phyloP scores from a whole-genome alignment of 805 yeast species.

The Kuraishia capsulata region DNA sequence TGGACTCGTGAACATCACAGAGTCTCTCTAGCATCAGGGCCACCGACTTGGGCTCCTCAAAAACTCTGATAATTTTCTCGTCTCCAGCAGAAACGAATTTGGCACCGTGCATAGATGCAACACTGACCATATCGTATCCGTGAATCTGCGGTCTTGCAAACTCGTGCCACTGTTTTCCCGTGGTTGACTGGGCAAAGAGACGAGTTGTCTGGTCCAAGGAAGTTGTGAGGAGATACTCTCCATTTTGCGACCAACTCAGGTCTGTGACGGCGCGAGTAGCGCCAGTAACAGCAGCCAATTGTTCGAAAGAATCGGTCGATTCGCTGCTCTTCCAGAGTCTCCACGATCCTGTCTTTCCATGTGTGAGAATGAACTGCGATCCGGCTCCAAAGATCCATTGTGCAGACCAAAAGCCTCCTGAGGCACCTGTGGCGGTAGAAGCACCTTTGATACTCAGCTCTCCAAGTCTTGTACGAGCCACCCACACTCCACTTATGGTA shows the following conservation, averaged over 20 bases:
- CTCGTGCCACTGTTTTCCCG: slow-evolving; percentile 62
- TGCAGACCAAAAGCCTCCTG: slow-evolving; percentile 55
- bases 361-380: slow-evolving; percentile 55
- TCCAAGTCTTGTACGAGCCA: slow-evolving; percentile 72
- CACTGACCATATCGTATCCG: slow-evolving; percentile 91
- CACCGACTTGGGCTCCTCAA: slow-evolving; percentile 79
- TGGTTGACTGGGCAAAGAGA: slow-evolving; percentile 57
- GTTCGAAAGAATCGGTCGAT: slow-evolving; percentile 16
- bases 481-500: slow-evolving; percentile 80
- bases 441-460: slow-evolving; percentile 95
- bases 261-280: slow-evolving; percentile 70
- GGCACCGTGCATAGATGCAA: slow-evolving; percentile 48
- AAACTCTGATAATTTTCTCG: slow-evolving; percentile 84
- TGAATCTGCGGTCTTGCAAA: slow-evolving; percentile 97
- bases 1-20: slow-evolving; percentile 31
- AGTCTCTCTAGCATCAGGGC: slow-evolving; percentile 49
- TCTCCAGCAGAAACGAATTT: slow-evolving; percentile 91
- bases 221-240: slow-evolving; percentile 62
- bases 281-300: slow-evolving; percentile 62
- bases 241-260: slow-evolving; percentile 61
- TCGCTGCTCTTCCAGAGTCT: slow-evolving; percentile 49
- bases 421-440: slow-evolving; percentile 94
- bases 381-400: slow-evolving; percentile 52
- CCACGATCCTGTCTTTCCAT: slow-evolving; percentile 91
- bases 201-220: slow-evolving; percentile 94